These are phyloP conservation scores for Tagetes erecta DNA, from an alignment of 129 eudicot species.

Conservation along the genomic window DNA sequence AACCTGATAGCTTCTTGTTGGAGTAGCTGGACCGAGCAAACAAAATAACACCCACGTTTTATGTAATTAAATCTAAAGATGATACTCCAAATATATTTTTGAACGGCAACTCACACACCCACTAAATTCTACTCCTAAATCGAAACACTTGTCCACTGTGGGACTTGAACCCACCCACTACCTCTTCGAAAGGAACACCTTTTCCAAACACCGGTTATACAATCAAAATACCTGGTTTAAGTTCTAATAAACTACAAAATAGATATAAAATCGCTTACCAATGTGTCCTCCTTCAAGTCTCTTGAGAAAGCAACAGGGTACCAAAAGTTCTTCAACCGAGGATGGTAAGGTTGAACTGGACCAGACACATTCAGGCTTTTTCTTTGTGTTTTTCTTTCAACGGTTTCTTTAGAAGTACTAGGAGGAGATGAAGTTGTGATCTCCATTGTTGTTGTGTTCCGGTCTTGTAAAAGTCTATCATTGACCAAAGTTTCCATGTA, in stretches of 20 bases:
- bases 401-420: conserved; percentile 51
- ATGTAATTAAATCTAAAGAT: no score
- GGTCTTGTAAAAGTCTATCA: conserved; percentile 80
- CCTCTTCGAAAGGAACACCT: no score
- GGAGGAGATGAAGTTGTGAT: conserved; percentile 46
- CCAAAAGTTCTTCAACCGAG: conserved; percentile 80
- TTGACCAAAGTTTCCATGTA: conserved; percentile 89
- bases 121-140: no score
- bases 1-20: neutral
- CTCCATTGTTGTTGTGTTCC: conserved; percentile 46
- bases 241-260: neutral
- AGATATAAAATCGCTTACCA: conserved; percentile 28
- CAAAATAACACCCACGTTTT: no score
- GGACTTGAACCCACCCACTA: no score
- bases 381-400: conserved; percentile 51
- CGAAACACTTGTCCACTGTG: no score
- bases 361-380: conserved; percentile 82
- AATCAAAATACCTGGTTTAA: no score
- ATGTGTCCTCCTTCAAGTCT: conserved; percentile 72
- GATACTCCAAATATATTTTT: no score
- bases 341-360: conserved; percentile 74
- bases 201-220: no score
- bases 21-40: no score
- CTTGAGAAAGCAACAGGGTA: conserved; percentile 91
- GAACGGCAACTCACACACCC: no score